Base-by-base conservation (phyloP, 2,329 filamentous ascomycete genomes). In the Aureobasidium sp. region DNA sequence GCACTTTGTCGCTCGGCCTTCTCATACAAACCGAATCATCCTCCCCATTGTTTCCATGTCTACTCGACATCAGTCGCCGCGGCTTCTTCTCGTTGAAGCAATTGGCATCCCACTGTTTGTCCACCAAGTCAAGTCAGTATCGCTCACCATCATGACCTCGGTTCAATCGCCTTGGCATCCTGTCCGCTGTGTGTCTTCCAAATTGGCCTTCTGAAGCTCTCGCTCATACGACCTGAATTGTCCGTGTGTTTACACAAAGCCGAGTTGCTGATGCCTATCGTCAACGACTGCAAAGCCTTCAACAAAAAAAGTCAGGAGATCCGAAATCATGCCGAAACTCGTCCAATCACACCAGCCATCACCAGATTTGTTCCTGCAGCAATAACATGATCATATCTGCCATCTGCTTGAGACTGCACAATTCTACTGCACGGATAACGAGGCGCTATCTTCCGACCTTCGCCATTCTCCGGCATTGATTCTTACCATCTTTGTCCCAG, bases 231-330 rank as follows among this genome's bases (percentile, higher is more conserved):
- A 12, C 17, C n/a, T 5, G 6, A 2, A 3, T 32, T 16, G 27
- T 22, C 19, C 24, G 8, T 5, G 19, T 24, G 3, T 7, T 22
- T 2, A 6, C 3, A 44, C n/a, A 14, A 30, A 25, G 17, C 21
- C 5, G 17, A 12, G 11, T 17, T 30, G 25, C 25, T 3, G 25
- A 19, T 17, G 24, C 30, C 25, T 44, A 6, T 21, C 40, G 19
- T n/a, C 7, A 4, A 21, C 12, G 16, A 4, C 27, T 29, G 27
- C 27, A 7, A 29, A 1, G 41, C 6, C 21, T 16, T 6, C 16
- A 22, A 34, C 22, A 10, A 45, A 41, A 30, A 45, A 48, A 16
- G 30, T 48, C 44, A 48, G 14, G 44, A 48, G 44, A 48, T 39
- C 45, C 45, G 45, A 50, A 27, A 21, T 39, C 45, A 39, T 21